phyloP scores from a whole-genome alignment of 2,329 filamentous ascomycete species.

The Boeremia lycopersici region DNA sequence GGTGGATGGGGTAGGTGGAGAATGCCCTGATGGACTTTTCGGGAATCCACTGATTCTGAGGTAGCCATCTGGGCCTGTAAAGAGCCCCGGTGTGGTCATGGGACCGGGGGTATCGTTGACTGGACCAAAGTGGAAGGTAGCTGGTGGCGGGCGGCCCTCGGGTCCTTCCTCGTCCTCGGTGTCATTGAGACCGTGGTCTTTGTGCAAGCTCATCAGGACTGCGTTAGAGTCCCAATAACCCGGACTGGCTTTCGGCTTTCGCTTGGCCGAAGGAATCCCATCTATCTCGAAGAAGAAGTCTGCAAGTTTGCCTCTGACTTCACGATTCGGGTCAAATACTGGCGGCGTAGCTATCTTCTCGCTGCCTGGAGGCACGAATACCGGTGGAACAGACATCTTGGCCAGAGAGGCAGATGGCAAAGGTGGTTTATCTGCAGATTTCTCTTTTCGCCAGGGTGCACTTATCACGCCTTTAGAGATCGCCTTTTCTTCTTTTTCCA shows the following conservation, averaged over 20 bases:
- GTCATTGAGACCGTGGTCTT: slow-evolving; percentile 18
- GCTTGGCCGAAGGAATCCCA: slow-evolving; percentile 3
- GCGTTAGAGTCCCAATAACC: slow-evolving; percentile 45
- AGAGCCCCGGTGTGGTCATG: slow-evolving; percentile 1
- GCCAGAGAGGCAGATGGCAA: slow-evolving; percentile 11
- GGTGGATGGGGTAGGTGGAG: not conserved
- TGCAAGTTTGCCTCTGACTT: slow-evolving; percentile 38
- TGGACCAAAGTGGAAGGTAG: slow-evolving; percentile 7
- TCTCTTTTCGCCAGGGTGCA: slow-evolving; percentile 13
- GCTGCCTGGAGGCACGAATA: slow-evolving; percentile 36
- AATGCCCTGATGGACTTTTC: not conserved
- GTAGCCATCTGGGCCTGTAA: slow-evolving; percentile 13
- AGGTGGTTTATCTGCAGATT: not conserved
- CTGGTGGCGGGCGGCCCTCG: slow-evolving; percentile 17
- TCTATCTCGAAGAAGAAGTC: slow-evolving; percentile 43
- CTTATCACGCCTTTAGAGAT: not conserved
- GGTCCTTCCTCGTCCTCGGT: slow-evolving; percentile 31
- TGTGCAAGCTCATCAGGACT: slow-evolving; percentile 41
- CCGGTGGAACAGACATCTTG: slow-evolving; percentile 28
- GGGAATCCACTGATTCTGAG: slow-evolving; percentile 11
- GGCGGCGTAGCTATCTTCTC: slow-evolving; percentile 38
- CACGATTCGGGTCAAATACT: slow-evolving; percentile 25
- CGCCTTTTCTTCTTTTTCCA: slow-evolving; percentile 8
- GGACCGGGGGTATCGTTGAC: slow-evolving; percentile 2
- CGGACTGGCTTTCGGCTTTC: slow-evolving; percentile 17